Percentiles rank a stretch among this genome's conserved stretches.
These are phyloP conservation scores for Phytophthora podocarpi DNA, from an alignment of 352 stramenopile genomes.

Conservation along the genomic window DNA sequence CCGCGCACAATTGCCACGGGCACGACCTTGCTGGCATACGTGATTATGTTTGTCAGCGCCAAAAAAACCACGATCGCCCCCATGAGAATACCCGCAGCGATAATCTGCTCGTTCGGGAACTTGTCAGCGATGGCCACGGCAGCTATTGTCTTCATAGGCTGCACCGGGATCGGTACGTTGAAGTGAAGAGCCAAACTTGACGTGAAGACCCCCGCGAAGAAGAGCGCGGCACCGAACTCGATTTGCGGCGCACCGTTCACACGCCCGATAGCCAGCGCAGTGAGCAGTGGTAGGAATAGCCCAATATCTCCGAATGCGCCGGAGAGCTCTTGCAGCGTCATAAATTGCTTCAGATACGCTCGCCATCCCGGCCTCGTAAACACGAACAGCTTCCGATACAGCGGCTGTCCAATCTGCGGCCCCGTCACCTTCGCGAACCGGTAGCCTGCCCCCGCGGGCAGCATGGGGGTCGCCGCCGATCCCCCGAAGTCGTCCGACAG, in stretches of 20 bases:
- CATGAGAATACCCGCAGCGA: constrained; percentile 88
- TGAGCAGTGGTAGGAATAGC: constrained; percentile 93
- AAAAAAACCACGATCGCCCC: constrained; percentile 70
- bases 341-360: constrained; percentile 66
- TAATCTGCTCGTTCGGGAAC: constrained; percentile 74
- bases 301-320: constrained; percentile 94
- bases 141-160: constrained; percentile 96
- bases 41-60: constrained; percentile 89
- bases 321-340: constrained; percentile 81
- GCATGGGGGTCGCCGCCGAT: constrained; percentile 34
- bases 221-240: constrained; percentile 89
- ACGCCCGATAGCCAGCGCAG: constrained; percentile 85
- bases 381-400: constrained; percentile 60
- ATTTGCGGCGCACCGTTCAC: constrained; percentile 78
- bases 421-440: constrained; percentile 52
- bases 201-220: constrained; percentile 92
- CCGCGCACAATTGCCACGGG: constrained; percentile 90
- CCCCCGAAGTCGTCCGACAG: constrained; percentile 8
- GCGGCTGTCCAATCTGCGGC: constrained; percentile 48
- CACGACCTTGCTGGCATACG: constrained; percentile 87
- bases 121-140: constrained; percentile 90
- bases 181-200: constrained; percentile 84
- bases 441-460: constrained; percentile 30
- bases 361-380: constrained; percentile 59
- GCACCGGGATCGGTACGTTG: constrained; percentile 94